Base-by-base conservation (phyloP, 2,329 filamentous ascomycete species). In the Daldinia sp. region DNA sequence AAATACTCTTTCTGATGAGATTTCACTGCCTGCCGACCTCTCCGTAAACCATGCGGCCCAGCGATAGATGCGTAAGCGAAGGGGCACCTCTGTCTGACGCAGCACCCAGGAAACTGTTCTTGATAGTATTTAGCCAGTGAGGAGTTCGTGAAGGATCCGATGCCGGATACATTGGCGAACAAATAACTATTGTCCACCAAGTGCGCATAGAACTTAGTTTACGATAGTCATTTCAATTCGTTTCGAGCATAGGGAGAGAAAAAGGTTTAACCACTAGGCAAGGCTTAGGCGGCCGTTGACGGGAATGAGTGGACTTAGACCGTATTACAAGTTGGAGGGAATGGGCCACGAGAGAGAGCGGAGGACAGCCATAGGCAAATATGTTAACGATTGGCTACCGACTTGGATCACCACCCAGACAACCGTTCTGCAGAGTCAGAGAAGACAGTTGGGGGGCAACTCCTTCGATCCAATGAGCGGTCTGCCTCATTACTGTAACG, bases 11-110 rank as follows among this genome's bases (percentile, higher is more conserved):
- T 60, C 20, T 67, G 42, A 61, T 60, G 15, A 51, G 33, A 51
- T 74, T 60, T 71, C 72, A 76, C 74, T 59, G 61, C 70, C 68
- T 69, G 56, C 63, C 65, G 69, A 57, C 65, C 67, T 64, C 72
- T 61, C 62, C 65, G 65, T 63, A 46, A 60, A 60, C 60, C 55
- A 20, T 37, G 48, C 35, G 44, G 67, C 48, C 63, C 41, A 55
- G 59, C 62, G 33, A 33, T 51, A 39, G 60, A 57, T 44, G 59
- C 63, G 63, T 41, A 63, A 57, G 58, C 58, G 54, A 67, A 23
- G 23, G 28, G 10, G 18, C 60, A 37, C 48, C 28, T 66, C 23
- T 28, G 26, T 46, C 46, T 35, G n/a, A 28, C 9, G 37, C 35
- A 15, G 37, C 60, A 50, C 15, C 35, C 13, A 51, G 13, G 15